These are phyloP conservation scores for Aspergillus sclerotiicarbonarius DNA, from an alignment of 495 filamentous ascomycete genomes.

Conservation along the genomic window DNA sequence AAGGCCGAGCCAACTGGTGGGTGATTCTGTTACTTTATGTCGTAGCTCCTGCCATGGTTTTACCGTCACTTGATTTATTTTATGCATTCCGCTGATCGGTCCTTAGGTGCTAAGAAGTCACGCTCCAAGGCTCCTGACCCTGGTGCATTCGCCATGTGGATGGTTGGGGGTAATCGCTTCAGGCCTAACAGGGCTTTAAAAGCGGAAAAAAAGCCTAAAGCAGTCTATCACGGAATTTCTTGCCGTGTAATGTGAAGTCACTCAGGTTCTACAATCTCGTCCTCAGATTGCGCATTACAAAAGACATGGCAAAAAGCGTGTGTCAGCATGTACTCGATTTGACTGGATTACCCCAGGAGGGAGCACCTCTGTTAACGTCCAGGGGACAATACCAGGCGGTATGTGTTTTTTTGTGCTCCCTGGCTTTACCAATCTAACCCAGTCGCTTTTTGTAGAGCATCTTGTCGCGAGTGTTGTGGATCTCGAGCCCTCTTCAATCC, in stretches of 20 bases:
- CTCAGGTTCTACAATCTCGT: constrained; percentile 9
- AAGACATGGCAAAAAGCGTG: background rate
- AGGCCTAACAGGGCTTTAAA: constrained; percentile 33
- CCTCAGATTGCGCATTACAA: constrained; percentile 3
- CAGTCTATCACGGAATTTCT: constrained; percentile 21
- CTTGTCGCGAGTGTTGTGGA: background rate
- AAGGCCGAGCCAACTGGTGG: constrained; percentile 32
- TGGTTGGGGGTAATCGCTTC: constrained; percentile 35
- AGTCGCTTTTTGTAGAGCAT: background rate
- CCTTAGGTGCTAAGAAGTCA: constrained; percentile 31
- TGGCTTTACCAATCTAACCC: background rate
- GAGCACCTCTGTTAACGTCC: background rate
- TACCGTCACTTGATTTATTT: background rate
- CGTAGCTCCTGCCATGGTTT: background rate
- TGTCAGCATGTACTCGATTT: background rate
- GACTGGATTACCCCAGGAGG: background rate
- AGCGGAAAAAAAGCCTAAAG: constrained; percentile 38
- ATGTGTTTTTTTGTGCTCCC: background rate
- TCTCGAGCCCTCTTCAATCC: constrained; percentile 9
- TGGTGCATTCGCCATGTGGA: constrained; percentile 41
- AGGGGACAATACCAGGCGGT: background rate
- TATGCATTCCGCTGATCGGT: constrained; percentile 9
- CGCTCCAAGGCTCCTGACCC: constrained; percentile 25
- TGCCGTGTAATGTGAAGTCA: constrained; percentile 22
- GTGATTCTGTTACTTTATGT: background rate